Evolutionary conservation across 768 basidiomycete species (phyloP).

Genomic region (Tylopilus balloui): DNA sequence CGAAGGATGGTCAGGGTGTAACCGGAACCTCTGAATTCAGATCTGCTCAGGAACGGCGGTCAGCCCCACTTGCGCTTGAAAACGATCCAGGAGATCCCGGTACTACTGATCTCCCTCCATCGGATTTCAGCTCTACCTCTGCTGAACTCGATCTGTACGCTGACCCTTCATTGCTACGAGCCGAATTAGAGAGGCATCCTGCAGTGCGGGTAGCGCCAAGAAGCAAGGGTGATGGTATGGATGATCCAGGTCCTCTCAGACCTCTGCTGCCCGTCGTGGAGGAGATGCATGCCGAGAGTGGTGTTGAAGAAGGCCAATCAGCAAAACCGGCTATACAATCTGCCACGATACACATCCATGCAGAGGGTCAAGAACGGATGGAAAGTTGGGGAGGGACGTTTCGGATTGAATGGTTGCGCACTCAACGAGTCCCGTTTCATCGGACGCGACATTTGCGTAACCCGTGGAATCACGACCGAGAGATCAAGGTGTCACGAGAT

Average conservation of each 20-base stretch:
- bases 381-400: conserved; percentile 74
- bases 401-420: conserved; percentile 77
- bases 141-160: background rate
- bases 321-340: background rate
- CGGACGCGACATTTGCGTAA: conserved; percentile 80
- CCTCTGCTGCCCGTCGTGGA: conserved; percentile 24
- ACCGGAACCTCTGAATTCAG: background rate
- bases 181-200: conserved; percentile 40
- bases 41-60: conserved; percentile 21
- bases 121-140: conserved; percentile 6
- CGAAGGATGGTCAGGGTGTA: background rate
- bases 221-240: conserved; percentile 17
- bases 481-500: conserved; percentile 80
- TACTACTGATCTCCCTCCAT: conserved; percentile 25
- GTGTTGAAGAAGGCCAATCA: conserved; percentile 17
- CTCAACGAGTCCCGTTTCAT: conserved; percentile 65
- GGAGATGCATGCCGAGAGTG: conserved; percentile 5
- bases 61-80: conserved; percentile 55
- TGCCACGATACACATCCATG: background rate
- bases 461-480: conserved; percentile 85
- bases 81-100: conserved; percentile 30
- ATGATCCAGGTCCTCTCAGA: conserved; percentile 7
- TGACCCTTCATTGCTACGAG: conserved; percentile 17
- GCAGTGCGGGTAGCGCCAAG: conserved; percentile 34
- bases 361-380: conserved; percentile 15